Evolutionary conservation across 2,329 filamentous ascomycete species (phyloP).

Genomic region (Colletotrichum simmondsii): DNA sequence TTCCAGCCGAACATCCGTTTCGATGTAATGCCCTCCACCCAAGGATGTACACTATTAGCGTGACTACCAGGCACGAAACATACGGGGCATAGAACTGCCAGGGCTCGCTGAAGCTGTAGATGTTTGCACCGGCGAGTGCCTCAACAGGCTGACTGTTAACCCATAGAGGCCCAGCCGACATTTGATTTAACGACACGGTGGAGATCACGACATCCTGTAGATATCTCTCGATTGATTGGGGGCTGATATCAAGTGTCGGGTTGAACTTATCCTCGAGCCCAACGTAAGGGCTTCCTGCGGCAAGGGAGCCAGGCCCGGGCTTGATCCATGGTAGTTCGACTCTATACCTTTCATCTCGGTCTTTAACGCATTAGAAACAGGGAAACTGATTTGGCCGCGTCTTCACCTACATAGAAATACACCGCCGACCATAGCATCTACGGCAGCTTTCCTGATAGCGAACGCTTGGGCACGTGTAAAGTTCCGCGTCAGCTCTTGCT

Average conservation of each 20-base stretch:
- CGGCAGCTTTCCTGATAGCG: neutral
- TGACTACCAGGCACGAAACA: neutral
- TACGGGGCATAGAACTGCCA: conserved; percentile 1
- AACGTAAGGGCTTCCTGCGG: conserved; percentile 3
- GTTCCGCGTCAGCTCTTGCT: neutral
- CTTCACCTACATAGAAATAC: neutral
- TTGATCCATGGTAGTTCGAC: neutral
- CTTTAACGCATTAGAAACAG: too few species aligned
- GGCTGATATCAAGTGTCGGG: neutral
- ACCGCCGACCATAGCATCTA: neutral
- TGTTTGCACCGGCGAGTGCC: neutral
- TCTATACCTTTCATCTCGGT: neutral
- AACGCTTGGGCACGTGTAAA: neutral
- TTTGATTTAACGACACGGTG: neutral
- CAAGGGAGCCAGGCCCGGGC: neutral
- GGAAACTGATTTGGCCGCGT: too few species aligned
- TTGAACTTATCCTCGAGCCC: neutral
- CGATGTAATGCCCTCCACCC: neutral
- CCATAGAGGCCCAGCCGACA: neutral
- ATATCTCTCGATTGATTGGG: neutral
- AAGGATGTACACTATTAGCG: neutral
- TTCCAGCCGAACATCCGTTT: neutral
- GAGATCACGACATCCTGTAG: neutral
- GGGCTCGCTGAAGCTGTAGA: neutral
- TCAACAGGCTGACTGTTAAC: neutral